These are phyloP conservation scores for Yamadazyma blattariae DNA, from an alignment of 1,139 yeast species.

Conservation along the genomic window DNA sequence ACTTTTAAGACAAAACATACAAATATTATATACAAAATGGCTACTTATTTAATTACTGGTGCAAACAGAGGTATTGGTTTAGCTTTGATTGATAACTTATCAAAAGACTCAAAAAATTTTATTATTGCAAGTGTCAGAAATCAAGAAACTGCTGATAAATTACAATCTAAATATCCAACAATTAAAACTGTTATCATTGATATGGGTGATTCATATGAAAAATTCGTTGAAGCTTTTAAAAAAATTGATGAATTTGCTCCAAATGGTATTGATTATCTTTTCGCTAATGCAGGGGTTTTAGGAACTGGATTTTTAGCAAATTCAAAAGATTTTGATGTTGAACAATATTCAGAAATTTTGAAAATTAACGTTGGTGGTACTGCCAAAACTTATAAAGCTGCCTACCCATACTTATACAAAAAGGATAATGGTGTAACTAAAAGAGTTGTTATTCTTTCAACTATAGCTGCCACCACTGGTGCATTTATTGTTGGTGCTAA, in stretches of 20 bases:
- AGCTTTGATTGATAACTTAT: conserved; percentile 19
- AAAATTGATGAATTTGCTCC: conserved; percentile 5
- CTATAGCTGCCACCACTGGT: conserved; percentile 6
- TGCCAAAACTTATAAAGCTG: conserved; percentile 3
- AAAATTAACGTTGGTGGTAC: conserved; percentile 7
- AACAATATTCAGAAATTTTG: conserved; percentile 6
- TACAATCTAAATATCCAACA: neutral
- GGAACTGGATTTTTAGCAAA: conserved; percentile 2
- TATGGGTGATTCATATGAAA: neutral
- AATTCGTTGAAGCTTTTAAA: conserved; percentile 1
- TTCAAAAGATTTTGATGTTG: conserved; percentile 7
- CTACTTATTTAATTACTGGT: conserved; percentile 21
- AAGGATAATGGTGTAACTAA: conserved; percentile 1
- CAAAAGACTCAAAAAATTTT: conserved; percentile 14
- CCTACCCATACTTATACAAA: conserved; percentile 8
- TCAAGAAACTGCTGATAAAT: neutral
- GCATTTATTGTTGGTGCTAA: conserved; percentile 4
- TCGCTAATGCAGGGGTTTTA: conserved; percentile 2
- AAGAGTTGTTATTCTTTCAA: conserved; percentile 7
- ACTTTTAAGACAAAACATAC: too few relatives aligned
- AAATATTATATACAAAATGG: neutral
- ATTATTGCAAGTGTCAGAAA: conserved; percentile 17
- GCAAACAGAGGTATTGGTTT: conserved; percentile 32
- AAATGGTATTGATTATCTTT: conserved; percentile 6
- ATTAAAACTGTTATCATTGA: conserved; percentile 1